phyloP scores from a whole-genome alignment of 129 eudicot genomes.

The Centella asiatica region DNA sequence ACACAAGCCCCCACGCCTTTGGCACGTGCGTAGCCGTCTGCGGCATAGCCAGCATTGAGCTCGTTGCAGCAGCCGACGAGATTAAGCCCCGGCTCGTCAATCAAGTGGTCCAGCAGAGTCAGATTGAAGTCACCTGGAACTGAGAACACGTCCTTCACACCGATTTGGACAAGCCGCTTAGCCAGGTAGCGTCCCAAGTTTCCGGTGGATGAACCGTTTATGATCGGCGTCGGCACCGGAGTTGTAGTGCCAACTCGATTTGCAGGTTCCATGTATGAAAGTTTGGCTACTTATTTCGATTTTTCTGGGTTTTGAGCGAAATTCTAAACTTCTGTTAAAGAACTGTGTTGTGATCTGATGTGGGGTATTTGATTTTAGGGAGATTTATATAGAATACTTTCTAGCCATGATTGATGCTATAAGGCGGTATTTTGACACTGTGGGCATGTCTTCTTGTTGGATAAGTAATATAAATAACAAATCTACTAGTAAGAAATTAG shows the following conservation, averaged over 20 bases:
- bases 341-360: neutral
- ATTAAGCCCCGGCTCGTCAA: slow-evolving; percentile 62
- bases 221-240: slow-evolving; percentile 1
- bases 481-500: too few species aligned
- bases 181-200: slow-evolving; percentile 43
- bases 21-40: slow-evolving; percentile 86
- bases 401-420: too few species aligned
- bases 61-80: slow-evolving; percentile 84
- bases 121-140: slow-evolving; percentile 87
- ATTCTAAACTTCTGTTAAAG: neutral
- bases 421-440: too few species aligned
- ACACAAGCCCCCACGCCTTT: slow-evolving; percentile 87
- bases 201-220: neutral
- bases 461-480: too few species aligned
- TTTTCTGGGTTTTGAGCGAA: neutral
- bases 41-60: slow-evolving; percentile 90
- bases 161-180: slow-evolving; percentile 63
- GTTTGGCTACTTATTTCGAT: neutral
- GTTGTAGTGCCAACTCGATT: neutral
- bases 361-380: neutral
- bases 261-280: neutral
- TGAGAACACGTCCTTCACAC: slow-evolving; percentile 65
- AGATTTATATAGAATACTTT: too few species aligned
- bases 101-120: slow-evolving; percentile 61
- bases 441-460: too few species aligned